Evolutionary conservation across 768 basidiomycete genomes (phyloP).

Genomic region (Leccinum olivaceopallidum): DNA sequence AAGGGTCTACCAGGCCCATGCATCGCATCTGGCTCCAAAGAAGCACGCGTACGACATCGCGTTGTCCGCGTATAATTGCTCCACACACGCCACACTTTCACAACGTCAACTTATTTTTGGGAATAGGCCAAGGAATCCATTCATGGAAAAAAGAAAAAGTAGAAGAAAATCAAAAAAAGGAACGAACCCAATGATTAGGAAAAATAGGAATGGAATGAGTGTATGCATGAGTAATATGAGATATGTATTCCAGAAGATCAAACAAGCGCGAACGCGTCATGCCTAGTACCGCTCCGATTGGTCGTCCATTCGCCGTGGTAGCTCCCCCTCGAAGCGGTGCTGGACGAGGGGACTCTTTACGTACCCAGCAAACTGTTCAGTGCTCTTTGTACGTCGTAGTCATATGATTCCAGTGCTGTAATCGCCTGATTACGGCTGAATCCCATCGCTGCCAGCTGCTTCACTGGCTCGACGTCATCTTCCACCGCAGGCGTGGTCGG

Average conservation of each 20-base stretch:
- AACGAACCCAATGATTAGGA: conserved; percentile 10
- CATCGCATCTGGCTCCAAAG: conserved; percentile 4
- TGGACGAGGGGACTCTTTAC: conserved; percentile 2
- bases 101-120: background rate
- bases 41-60: background rate
- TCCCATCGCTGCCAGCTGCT: conserved; percentile 85
- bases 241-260: conserved; percentile 29
- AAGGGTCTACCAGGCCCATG: background rate
- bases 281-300: background rate
- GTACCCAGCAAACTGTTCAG: conserved; percentile 68
- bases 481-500: conserved; percentile 53
- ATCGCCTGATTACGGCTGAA: conserved; percentile 84
- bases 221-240: conserved; percentile 20
- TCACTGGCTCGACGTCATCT: conserved; percentile 76
- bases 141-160: conserved; percentile 7
- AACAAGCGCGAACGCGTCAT: conserved; percentile 6
- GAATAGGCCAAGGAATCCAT: conserved; percentile 19
- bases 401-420: conserved; percentile 78
- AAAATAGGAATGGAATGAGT: conserved; percentile 21
- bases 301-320: background rate
- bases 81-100: conserved; percentile 8
- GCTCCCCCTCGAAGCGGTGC: background rate
- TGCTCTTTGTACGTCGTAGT: conserved; percentile 79
- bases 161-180: conserved; percentile 1
- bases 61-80: background rate